These are phyloP conservation scores for Paecilomyces dactylethromorphus DNA, from an alignment of 2,329 filamentous ascomycete genomes.

Conservation along the genomic window DNA sequence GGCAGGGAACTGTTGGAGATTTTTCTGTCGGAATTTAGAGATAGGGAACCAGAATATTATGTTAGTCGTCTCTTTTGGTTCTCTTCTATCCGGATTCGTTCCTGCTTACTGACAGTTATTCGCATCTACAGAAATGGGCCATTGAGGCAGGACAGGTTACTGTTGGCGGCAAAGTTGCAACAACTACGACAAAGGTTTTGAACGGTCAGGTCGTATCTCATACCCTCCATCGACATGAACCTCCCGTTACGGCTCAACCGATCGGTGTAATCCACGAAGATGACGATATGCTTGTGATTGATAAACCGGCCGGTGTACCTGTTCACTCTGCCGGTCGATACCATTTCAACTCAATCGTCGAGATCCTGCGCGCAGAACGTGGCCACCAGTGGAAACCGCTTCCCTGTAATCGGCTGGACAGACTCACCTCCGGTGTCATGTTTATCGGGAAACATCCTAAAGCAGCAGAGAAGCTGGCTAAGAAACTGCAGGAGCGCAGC, in stretches of 20 bases:
- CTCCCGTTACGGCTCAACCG: slow-evolving; percentile 74
- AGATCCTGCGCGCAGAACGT: slow-evolving; percentile 80
- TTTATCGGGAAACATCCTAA: slow-evolving; percentile 85
- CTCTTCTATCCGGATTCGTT: not conserved
- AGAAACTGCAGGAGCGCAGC: slow-evolving; percentile 70
- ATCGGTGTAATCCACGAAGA: slow-evolving; percentile 86
- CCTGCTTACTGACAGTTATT: not conserved
- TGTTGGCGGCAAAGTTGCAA: slow-evolving; percentile 69
- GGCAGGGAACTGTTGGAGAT: slow-evolving; percentile 75
- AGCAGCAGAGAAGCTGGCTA: slow-evolving; percentile 69
- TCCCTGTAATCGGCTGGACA: slow-evolving; percentile 88
- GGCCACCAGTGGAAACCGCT: slow-evolving; percentile 53
- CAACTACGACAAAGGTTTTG: slow-evolving; percentile 63
- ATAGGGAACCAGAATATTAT: slow-evolving; percentile 82
- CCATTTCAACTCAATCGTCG: slow-evolving; percentile 88
- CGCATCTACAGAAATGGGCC: slow-evolving; percentile 52
- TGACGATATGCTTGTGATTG: slow-evolving; percentile 88
- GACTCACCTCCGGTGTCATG: slow-evolving; percentile 94
- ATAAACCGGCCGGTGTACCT: slow-evolving; percentile 91
- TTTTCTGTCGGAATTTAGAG: slow-evolving; percentile 86
- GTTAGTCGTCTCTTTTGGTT: slow-evolving; percentile 36
- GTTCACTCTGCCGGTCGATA: slow-evolving; percentile 94
- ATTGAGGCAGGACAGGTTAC: slow-evolving; percentile 73
- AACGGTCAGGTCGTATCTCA: slow-evolving; percentile 92
- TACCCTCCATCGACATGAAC: slow-evolving; percentile 91